Base-by-base conservation (phyloP, 2,329 filamentous ascomycete species). In the Penicillium glabrum region DNA sequence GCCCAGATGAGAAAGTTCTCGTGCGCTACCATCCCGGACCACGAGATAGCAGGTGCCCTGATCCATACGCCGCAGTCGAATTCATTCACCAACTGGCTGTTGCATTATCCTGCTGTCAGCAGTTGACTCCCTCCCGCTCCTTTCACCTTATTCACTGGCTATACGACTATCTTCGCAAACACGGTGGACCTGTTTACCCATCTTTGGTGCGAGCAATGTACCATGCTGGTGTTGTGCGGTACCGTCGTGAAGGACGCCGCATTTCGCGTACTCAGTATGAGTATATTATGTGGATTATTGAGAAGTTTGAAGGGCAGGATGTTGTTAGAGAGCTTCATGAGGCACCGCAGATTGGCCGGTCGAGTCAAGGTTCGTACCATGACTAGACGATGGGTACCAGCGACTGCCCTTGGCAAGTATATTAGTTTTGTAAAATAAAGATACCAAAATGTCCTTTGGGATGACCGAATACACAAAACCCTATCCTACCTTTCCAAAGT, bases 171-270 rank as follows among this genome's bases (percentile, higher is more conserved):
- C 71, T 84, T 3, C 66, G 69, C 23, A 69, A 70, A 24, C 72
- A 79, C 45, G 61, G 72, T 47, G 79, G 76, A 9, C 77, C 77
- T 2, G 66, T 83, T 16, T 68, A 70, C 19, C 72, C 76, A 1
- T 60, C 72, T 3, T 69, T 85, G 56, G 76, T 75, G 7, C 75
- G 79, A 31, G 80, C 82, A 0, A 62, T 85, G 64, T 81, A 82
- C 55, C 73, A 78, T 61, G 77, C 79, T 23, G 82, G 79, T 16
- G 70, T 84, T 24, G 69, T 77, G 24, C 71, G 80, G 16, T 76
- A 72, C 37, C 71, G 79, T 16, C 67, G 74, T 21, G 70, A 72
- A 31, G 73, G 73, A 2, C 57, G 63, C 2, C 63, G 64, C 24
- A 67, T 82, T 1, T 63, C 72, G 13, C 64, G 61, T 0, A 60